phyloP scores from a whole-genome alignment of 1,284 basidiomycete species.

The Takashimella koratensis region DNA sequence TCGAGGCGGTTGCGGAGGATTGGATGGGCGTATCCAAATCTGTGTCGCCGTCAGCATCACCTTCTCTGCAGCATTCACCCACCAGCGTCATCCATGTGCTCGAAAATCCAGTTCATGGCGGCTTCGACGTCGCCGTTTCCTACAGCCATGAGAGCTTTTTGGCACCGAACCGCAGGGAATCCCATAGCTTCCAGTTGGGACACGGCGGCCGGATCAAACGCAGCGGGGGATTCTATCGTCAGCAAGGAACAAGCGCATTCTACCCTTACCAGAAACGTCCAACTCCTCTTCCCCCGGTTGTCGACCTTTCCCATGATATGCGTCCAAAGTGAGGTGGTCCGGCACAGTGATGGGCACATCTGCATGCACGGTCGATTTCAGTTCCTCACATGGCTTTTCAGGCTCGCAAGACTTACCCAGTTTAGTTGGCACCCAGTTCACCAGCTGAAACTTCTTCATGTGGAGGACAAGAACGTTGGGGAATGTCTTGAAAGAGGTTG shows the following conservation, averaged over 20 bases:
- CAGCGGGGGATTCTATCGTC: conserved; percentile 50
- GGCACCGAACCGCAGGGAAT: conserved; percentile 74
- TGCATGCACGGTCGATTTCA: too few species aligned
- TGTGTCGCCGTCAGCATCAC: conserved; percentile 29
- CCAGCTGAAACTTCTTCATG: conserved; percentile 89
- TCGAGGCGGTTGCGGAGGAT: conserved; percentile 25
- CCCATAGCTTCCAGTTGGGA: conserved; percentile 79
- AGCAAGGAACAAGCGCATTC: not conserved
- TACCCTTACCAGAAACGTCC: conserved; percentile 46
- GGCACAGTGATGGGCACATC: conserved; percentile 80
- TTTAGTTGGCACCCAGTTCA: conserved; percentile 96
- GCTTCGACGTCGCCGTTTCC: conserved; percentile 72
- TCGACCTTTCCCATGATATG: conserved; percentile 68
- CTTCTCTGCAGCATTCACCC: conserved; percentile 24
- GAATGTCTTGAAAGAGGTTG: conserved; percentile 77
- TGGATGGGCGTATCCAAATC: conserved; percentile 85
- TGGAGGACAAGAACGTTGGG: conserved; percentile 86
- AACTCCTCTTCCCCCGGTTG: conserved; percentile 66
- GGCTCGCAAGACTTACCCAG: conserved; percentile 67
- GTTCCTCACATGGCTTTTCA: too few species aligned
- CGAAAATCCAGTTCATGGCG: conserved; percentile 95
- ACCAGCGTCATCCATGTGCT: conserved; percentile 93
- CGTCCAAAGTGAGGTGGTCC: conserved; percentile 63
- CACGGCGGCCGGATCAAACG: conserved; percentile 71
- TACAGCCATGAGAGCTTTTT: conserved; percentile 85